These are phyloP conservation scores for Penicillium goetzii DNA, from an alignment of 495 filamentous ascomycete genomes.

Conservation along the genomic window DNA sequence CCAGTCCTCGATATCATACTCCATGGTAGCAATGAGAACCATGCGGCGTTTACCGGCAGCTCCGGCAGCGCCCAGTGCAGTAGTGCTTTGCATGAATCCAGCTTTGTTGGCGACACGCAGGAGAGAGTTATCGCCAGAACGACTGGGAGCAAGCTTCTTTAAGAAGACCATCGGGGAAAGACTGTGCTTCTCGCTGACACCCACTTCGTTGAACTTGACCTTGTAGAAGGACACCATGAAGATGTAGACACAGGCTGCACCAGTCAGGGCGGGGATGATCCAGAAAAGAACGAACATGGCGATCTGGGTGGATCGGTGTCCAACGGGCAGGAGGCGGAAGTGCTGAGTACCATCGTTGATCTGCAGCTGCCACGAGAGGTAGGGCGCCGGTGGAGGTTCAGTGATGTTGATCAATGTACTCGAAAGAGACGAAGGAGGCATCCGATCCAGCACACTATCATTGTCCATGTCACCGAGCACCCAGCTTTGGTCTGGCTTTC, in stretches of 20 bases:
- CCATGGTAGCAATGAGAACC: conserved; percentile 72
- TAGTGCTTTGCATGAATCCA: conserved; percentile 48
- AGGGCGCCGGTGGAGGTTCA: conserved; percentile 53
- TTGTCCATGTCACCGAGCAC: conserved; percentile 64
- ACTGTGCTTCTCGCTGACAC: conserved; percentile 54
- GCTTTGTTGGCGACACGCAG: conserved; percentile 45
- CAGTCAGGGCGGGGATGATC: conserved; percentile 57
- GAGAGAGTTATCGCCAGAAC: conserved; percentile 28
- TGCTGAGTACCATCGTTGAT: conserved; percentile 58
- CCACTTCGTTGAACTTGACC: conserved; percentile 72
- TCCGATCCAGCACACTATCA: conserved; percentile 63
- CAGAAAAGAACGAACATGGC: conserved; percentile 58
- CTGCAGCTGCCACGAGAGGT: conserved; percentile 57
- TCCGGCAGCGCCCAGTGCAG: conserved; percentile 42
- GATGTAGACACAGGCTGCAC: conserved; percentile 54
- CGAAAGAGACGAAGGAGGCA: conserved; percentile 62
- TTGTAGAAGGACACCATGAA: conserved; percentile 74
- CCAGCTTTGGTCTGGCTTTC: conserved; percentile 61
- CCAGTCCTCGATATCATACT: conserved; percentile 76
- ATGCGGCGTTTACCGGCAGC: conserved; percentile 49
- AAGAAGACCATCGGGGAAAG: conserved; percentile 44
- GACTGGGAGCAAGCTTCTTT: conserved; percentile 35
- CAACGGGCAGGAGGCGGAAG: conserved; percentile 56
- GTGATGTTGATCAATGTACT: conserved; percentile 65
- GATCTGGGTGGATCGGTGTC: conserved; percentile 57